Evolutionary conservation across 139 green algal genomes (phyloP), one percentile per base, ranked within the genome.

Genomic region (Mesostigma viride): DNA sequence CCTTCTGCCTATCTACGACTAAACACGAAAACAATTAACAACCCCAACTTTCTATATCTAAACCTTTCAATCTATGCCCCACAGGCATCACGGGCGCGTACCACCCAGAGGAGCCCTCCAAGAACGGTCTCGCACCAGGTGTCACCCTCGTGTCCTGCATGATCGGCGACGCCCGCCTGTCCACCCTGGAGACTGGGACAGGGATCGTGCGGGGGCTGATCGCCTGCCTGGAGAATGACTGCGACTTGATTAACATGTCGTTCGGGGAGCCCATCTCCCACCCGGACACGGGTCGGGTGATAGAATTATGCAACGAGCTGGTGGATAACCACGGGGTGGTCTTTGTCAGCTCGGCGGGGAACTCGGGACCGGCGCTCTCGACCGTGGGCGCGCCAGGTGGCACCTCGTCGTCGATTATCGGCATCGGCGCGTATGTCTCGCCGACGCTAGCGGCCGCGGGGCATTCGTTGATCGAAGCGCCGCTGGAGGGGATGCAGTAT

Each of bases 81-180:
- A n/a, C n/a, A 3, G 90, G 89, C 51, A 96, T 96, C 79, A 80
- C 73, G 22, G 87, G 87, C 0, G 90, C 86, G 0, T 72, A 91
- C 79, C 88, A 92, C 65, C 82, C 84, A 8, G 86, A 93, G 0
- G 79, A 90, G 40, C 79, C 87, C 3, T 58, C 62, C 3, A 73
- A 89, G 30, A 92, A 94, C 72, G 90, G 90, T 59, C 76, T 94
- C 2, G 90, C 89, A 5, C 89, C 89, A 58, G 88, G 84, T 20
- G 86, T 87, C 6, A 86, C 95, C 77, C 87, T 96, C 48, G 85
- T 96, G 51, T 88, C 76, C n/a, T 95, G 84, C 78, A 95, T 95
- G 77, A 95, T 96, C 51, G 89, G 90, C 3, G 90, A 96, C 76
- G 88, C 69, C 2, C 76, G 90, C 2, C 76, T 95, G 40, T 81